Percentiles rank a stretch among this genome's conserved stretches.
phyloP scores from a whole-genome alignment of 2,329 filamentous ascomycete genomes.

The Nakataea oryzae region DNA sequence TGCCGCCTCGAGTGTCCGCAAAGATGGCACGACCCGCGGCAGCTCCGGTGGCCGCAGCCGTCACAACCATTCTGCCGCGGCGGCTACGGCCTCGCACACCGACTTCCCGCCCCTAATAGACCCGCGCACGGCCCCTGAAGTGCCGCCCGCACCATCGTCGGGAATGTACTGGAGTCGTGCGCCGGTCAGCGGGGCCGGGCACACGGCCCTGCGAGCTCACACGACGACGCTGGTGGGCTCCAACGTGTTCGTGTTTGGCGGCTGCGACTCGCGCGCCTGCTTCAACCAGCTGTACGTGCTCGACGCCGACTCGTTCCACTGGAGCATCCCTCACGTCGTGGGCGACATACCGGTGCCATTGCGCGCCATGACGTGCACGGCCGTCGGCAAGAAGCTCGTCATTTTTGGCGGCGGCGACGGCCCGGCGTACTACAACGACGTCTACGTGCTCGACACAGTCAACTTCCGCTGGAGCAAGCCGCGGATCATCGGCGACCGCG shows the following conservation, averaged over 20 bases:
- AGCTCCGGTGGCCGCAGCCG: slow-evolving; percentile 13
- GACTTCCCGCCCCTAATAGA: slow-evolving; percentile 48
- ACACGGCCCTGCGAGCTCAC: slow-evolving; percentile 54
- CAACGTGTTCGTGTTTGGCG: slow-evolving; percentile 59
- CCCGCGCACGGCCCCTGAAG: slow-evolving; percentile 44
- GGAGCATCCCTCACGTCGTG: slow-evolving; percentile 53
- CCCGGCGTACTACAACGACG: slow-evolving; percentile 61
- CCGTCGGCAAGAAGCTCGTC: slow-evolving; percentile 57
- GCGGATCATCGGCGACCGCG: slow-evolving; percentile 44
- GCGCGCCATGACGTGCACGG: slow-evolving; percentile 62
- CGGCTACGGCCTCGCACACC: slow-evolving; percentile 28
- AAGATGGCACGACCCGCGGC: slow-evolving; percentile 8
- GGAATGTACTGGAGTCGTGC: slow-evolving; percentile 66
- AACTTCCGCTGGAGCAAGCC: slow-evolving; percentile 59
- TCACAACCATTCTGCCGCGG: background rate
- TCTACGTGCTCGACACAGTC: slow-evolving; percentile 61
- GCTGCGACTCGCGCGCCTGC: slow-evolving; percentile 55
- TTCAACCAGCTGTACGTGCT: slow-evolving; percentile 62
- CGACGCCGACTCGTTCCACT: slow-evolving; percentile 60
- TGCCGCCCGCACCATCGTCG: slow-evolving; percentile 52
- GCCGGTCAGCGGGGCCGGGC: slow-evolving; percentile 50
- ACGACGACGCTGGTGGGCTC: slow-evolving; percentile 56
- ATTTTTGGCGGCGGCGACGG: slow-evolving; percentile 62
- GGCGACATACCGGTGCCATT: slow-evolving; percentile 56
- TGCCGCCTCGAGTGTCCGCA: background rate